A percentile compares a stretch with the other conserved stretches of the same genome.
phyloP scores from a whole-genome alignment of 2,329 filamentous ascomycete species.

The Colletotrichum tofieldiae region DNA sequence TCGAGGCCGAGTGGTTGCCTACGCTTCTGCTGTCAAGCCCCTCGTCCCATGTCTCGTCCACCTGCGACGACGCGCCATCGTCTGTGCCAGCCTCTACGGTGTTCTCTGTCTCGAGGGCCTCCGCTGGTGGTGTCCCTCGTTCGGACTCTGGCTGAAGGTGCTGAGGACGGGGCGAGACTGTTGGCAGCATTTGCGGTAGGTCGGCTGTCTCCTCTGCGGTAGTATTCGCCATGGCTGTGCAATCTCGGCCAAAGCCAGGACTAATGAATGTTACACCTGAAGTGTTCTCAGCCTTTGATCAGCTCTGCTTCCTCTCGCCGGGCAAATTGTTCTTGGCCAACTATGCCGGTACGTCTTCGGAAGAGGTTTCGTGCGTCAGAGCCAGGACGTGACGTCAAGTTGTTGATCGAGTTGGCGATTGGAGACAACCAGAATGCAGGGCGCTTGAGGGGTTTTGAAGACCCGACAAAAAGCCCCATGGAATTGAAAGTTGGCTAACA shows the following conservation, averaged over 20 bases:
- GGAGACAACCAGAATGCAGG: neutral
- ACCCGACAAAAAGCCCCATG: neutral
- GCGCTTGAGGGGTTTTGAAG: neutral
- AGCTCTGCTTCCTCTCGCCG: neutral
- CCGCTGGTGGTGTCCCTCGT: neutral
- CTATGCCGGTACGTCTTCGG: neutral
- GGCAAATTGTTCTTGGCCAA: neutral
- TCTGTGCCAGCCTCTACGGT: conserved; percentile 31
- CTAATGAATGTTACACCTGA: accelerated
- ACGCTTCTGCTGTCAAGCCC: conserved; percentile 24
- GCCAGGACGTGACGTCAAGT: neutral
- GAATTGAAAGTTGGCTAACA: neutral
- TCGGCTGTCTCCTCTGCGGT: neutral
- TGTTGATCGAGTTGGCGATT: neutral
- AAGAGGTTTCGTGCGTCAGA: neutral
- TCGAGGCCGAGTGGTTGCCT: conserved; percentile 26
- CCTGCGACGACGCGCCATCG: conserved; percentile 7
- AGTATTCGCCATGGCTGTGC: conserved; percentile 18
- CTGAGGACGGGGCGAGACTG: neutral
- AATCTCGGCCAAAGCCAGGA: neutral
- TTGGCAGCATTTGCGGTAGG: neutral
- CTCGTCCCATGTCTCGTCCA: conserved; percentile 25
- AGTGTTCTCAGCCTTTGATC: too few relatives aligned
- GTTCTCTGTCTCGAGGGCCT: conserved; percentile 22
- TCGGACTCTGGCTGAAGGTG: neutral